phyloP scores from a whole-genome alignment of 139 green algal genomes.

The Chlamydomonas urium region DNA sequence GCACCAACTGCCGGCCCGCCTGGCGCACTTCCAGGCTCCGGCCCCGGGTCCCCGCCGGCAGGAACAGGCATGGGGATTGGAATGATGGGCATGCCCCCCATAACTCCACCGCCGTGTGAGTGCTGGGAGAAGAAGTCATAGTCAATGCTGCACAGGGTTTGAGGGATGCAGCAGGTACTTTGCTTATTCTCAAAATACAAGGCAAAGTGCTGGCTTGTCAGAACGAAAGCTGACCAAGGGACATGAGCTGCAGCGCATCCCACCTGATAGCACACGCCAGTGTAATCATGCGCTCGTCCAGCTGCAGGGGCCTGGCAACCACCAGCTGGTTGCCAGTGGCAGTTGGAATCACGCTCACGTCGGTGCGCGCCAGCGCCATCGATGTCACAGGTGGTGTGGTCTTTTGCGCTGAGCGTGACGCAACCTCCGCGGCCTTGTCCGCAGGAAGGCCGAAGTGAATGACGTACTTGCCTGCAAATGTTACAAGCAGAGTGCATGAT shows the following conservation, averaged over 20 bases:
- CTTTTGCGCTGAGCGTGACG: constrained; percentile 13
- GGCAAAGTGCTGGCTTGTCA: not conserved
- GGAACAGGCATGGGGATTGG: not conserved
- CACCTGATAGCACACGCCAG: constrained; percentile 69
- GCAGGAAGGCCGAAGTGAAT: constrained; percentile 75
- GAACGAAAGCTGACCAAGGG: not conserved
- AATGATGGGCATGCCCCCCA: not conserved
- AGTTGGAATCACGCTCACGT: constrained; percentile 67
- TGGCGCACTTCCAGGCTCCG: not conserved
- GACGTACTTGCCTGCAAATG: constrained; percentile 75
- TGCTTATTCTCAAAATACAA: not conserved
- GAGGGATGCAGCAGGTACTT: not conserved
- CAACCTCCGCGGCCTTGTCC: constrained; percentile 41
- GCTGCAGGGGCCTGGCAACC: constrained; percentile 32
- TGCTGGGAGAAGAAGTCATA: constrained; percentile 23
- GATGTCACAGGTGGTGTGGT: constrained; percentile 34
- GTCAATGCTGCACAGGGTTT: too few species aligned
- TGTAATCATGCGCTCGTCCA: constrained; percentile 72
- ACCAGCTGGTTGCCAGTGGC: constrained; percentile 70
- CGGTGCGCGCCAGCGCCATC: constrained; percentile 50
- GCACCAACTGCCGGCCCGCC: not conserved
- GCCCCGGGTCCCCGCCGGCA: not conserved
- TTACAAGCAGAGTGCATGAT: too few species aligned
- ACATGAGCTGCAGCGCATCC: too few species aligned
- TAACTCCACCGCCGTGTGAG: not conserved